Conservation (phyloP, 106 monocot genomes). For the Amphibolis antarctica region DNA sequence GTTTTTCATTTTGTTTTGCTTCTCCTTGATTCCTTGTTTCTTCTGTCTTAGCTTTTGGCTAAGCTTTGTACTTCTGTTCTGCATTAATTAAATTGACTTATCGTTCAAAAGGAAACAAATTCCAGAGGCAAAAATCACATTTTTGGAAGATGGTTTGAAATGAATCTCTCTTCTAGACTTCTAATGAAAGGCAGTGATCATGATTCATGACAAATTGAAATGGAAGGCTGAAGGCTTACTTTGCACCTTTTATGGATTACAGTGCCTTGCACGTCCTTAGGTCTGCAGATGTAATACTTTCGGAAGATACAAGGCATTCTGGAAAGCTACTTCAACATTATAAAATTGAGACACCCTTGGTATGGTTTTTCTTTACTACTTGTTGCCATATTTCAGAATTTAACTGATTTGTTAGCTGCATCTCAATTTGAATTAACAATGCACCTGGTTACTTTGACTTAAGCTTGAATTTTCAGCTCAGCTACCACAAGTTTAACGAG, state of each 20-base stretch:
- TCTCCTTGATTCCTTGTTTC: too few species aligned
- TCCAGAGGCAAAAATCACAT: too few species aligned
- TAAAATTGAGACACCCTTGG: constrained; percentile 73
- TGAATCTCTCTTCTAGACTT: too few species aligned
- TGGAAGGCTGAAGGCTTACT: not conserved
- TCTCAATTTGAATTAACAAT: not conserved
- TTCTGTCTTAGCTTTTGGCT: too few species aligned
- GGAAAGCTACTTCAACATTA: constrained; percentile 81
- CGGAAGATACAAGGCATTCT: constrained; percentile 96
- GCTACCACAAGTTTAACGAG: constrained; percentile 97
- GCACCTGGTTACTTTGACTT: constrained; percentile 5
- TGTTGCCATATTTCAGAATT: constrained; percentile 3
- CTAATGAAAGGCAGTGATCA: too few species aligned
- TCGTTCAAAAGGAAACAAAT: too few species aligned
- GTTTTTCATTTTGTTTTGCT: too few species aligned
- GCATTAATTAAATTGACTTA: too few species aligned
- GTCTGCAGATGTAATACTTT: constrained; percentile 82
- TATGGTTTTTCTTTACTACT: constrained; percentile 18
- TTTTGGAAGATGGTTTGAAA: too few species aligned
- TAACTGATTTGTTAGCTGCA: not conserved
- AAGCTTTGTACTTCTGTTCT: too few species aligned
- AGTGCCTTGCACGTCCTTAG: constrained; percentile 86
- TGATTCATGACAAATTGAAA: too few species aligned
- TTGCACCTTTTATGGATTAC: constrained; percentile 13
- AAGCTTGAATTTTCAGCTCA: constrained; percentile 57